Evolutionary conservation across 2,329 filamentous ascomycete genomes (phyloP).

Genomic region (Corinectria fuckeliana): DNA sequence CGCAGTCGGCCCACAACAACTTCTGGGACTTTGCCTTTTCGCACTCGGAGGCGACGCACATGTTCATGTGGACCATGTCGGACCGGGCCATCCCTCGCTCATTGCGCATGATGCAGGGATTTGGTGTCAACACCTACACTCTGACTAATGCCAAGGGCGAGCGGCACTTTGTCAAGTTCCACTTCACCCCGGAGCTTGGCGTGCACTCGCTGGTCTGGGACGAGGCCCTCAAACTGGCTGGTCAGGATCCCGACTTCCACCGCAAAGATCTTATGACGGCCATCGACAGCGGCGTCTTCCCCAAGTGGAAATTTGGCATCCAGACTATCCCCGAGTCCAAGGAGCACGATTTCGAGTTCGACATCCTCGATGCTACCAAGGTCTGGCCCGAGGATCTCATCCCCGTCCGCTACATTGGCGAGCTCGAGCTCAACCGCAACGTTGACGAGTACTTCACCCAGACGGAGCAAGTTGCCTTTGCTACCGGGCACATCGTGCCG

Average conservation of each 20-base stretch:
- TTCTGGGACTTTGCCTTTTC: slow-evolving; percentile 76
- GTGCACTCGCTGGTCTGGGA: slow-evolving; percentile 82
- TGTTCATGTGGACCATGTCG: slow-evolving; percentile 81
- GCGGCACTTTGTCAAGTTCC: slow-evolving; percentile 78
- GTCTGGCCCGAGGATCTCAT: slow-evolving; percentile 82
- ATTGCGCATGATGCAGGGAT: slow-evolving; percentile 86
- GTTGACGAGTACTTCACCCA: slow-evolving; percentile 83
- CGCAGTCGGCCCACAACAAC: slow-evolving; percentile 74
- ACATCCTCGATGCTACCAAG: slow-evolving; percentile 85
- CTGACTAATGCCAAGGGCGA: slow-evolving; percentile 72
- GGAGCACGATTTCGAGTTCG: slow-evolving; percentile 82
- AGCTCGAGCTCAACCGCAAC: slow-evolving; percentile 80
- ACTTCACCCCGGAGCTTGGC: slow-evolving; percentile 76
- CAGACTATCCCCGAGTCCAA: slow-evolving; percentile 75
- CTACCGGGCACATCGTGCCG: slow-evolving; percentile 78
- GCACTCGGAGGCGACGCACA: slow-evolving; percentile 75
- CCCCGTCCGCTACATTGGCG: slow-evolving; percentile 78
- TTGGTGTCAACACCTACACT: slow-evolving; percentile 81
- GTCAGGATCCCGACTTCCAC: slow-evolving; percentile 82
- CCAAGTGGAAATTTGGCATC: slow-evolving; percentile 84
- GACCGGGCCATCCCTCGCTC: slow-evolving; percentile 76
- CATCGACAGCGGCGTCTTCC: slow-evolving; percentile 73
- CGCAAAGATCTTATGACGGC: slow-evolving; percentile 78
- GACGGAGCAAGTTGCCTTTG: slow-evolving; percentile 84
- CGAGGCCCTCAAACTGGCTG: slow-evolving; percentile 75